These are phyloP conservation scores for Metschnikowia anglica DNA, from an alignment of 805 yeast species.

Conservation along the genomic window DNA sequence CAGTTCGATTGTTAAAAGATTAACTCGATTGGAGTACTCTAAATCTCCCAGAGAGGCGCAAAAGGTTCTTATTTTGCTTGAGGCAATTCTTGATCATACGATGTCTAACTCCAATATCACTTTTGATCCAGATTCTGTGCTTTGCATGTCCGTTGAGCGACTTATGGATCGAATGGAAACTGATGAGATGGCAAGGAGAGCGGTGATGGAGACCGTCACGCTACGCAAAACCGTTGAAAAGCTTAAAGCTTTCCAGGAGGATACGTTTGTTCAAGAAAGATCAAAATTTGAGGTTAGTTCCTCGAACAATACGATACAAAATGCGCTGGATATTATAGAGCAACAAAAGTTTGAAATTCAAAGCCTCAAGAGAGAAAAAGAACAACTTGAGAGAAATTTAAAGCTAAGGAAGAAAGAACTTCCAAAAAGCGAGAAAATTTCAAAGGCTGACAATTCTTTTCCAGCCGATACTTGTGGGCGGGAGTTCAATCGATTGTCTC, in stretches of 20 bases:
- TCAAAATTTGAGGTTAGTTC: not conserved
- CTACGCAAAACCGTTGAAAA: constrained; percentile 24
- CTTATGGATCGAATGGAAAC: constrained; percentile 35
- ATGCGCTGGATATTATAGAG: not conserved
- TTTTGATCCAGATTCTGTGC: constrained; percentile 24
- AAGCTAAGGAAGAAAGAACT: not conserved
- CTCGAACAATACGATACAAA: not conserved
- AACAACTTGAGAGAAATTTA: not conserved
- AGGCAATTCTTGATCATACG: constrained; percentile 33
- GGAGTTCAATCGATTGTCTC: not conserved
- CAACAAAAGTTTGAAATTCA: constrained; percentile 1
- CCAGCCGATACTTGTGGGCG: not conserved
- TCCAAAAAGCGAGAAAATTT: not conserved
- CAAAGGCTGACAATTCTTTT: not conserved
- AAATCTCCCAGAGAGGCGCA: constrained; percentile 27
- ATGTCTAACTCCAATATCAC: constrained; percentile 28
- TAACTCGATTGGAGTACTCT: constrained; percentile 27
- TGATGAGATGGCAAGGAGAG: constrained; percentile 37
- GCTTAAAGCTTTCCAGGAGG: constrained; percentile 16
- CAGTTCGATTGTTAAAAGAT: constrained; percentile 28
- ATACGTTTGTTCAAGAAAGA: not conserved
- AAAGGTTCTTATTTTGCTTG: constrained; percentile 29
- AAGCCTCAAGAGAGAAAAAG: constrained; percentile 5
- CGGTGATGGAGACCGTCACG: constrained; percentile 32
- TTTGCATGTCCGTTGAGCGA: constrained; percentile 34